Evolutionary conservation across 2,329 filamentous ascomycete genomes (phyloP), one percentile per base, ranked within the genome.

Genomic region (Clonostachys rosea): DNA sequence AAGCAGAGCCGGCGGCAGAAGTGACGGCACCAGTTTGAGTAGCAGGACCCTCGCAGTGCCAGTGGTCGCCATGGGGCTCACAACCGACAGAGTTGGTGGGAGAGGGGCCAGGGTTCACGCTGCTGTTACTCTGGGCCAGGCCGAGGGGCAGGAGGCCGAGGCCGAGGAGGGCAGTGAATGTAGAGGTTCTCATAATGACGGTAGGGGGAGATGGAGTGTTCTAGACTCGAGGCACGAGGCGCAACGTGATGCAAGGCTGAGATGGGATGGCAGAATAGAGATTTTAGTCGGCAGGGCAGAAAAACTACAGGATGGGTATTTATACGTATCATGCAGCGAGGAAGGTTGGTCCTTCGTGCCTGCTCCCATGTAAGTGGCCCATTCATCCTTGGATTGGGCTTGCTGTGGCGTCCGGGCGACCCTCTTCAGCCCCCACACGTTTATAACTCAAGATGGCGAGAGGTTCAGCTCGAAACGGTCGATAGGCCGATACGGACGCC

Each of bases 1-100:
- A 64, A 20, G 62, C 59, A 30, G 57, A 60, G 24, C 59, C 60
- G n/a, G 40, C 37, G 41, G 18, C 40, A 17, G 17, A 30, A 13
- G 16, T 42, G 40, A 24, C 40, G 40, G 13, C 40, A 17, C 17
- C 17, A 20, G 40, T 42, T 6, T 17, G 18, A 6, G 16, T 42
- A 17, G 18, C 40, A 17, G 17, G 40, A 4, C 40, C 40, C 12
- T 42, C 40, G 40, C 40, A 42, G 16, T 42, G 40, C 50, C 36
- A 71, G 56, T 71, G 68, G 50, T 72, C 68, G 10, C 60, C 63
- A 44, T 71, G 67, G 11, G 67, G 53, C 37, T 62, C 56, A 50
- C 68, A 71, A 30, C 60, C 60, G 6, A 57, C 48, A 8, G 59
- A 62, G 35, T 69, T 61, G 45, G 64, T 68, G 6, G 64, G 63